These are phyloP conservation scores for Colletotrichum coccodes DNA, from an alignment of 2,329 filamentous ascomycete species.

Conservation along the genomic window DNA sequence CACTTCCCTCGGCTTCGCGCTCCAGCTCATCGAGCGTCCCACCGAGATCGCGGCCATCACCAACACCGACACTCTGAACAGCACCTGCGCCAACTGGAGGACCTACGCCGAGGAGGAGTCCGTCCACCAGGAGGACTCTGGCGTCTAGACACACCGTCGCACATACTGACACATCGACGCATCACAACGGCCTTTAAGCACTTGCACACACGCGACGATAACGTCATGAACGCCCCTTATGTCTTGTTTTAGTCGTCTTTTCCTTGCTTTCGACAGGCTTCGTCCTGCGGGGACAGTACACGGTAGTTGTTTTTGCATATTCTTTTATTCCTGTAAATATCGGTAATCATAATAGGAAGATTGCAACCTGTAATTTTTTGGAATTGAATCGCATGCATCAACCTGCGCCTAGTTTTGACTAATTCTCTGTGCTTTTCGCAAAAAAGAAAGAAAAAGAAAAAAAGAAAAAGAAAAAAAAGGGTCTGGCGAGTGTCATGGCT, in stretches of 20 bases:
- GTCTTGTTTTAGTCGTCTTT: neutral
- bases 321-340: neutral
- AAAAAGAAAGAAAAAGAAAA: too few relatives aligned
- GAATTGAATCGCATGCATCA: neutral
- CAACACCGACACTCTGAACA: slow-evolving; percentile 22
- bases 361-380: neutral
- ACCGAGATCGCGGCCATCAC: slow-evolving; percentile 33
- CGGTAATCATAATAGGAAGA: neutral
- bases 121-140: slow-evolving; percentile 36
- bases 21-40: slow-evolving; percentile 38
- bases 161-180: neutral
- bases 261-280: too few relatives aligned
- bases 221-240: neutral
- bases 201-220: neutral
- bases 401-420: neutral
- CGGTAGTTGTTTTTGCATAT: neutral
- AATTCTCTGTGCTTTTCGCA: too few relatives aligned
- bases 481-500: too few relatives aligned
- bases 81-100: slow-evolving; percentile 33
- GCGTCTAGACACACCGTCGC: slow-evolving; percentile 26
- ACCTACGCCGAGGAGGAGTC: slow-evolving; percentile 17
- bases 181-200: neutral
- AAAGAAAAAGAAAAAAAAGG: too few relatives aligned
- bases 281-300: neutral
- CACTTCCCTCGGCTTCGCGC: slow-evolving; percentile 36